A percentile compares a stretch with the other conserved stretches of the same genome.
These are phyloP conservation scores for Tolypocladium tropicale DNA, from an alignment of 2,329 filamentous ascomycete species.

Conservation along the genomic window DNA sequence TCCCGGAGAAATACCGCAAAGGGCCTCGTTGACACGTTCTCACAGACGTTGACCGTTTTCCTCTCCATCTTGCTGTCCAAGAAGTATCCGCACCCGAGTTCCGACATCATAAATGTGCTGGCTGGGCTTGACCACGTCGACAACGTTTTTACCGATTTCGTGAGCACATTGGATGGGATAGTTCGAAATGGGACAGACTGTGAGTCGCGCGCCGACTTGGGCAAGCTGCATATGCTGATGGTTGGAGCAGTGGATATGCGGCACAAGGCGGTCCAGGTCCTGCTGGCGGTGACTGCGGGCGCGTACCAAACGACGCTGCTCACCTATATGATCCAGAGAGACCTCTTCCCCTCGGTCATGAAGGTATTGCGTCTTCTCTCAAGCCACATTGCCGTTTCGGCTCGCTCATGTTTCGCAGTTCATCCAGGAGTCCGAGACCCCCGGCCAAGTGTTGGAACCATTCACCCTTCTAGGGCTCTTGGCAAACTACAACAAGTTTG, in stretches of 20 bases:
- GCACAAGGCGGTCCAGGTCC: constrained; percentile 68
- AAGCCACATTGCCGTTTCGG: neutral
- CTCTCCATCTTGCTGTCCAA: constrained; percentile 74
- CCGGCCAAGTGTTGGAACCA: constrained; percentile 56
- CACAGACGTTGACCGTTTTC: constrained; percentile 83
- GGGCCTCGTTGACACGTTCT: constrained; percentile 10
- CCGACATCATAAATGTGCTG: constrained; percentile 84
- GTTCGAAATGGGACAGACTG: constrained; percentile 66
- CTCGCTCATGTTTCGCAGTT: constrained; percentile 39
- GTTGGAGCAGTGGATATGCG: constrained; percentile 55
- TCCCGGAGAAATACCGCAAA: neutral
- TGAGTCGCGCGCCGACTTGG: constrained; percentile 30
- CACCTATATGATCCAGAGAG: constrained; percentile 89
- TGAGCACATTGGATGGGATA: constrained; percentile 68
- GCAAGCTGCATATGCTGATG: constrained; percentile 13
- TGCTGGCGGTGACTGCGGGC: constrained; percentile 79
- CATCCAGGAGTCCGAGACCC: constrained; percentile 65
- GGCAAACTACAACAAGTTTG: constrained; percentile 98
- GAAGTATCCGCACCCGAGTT: constrained; percentile 89
- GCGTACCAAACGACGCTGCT: constrained; percentile 91
- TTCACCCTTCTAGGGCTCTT: constrained; percentile 78
- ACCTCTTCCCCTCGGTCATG: constrained; percentile 89
- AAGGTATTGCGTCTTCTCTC: constrained; percentile 47
- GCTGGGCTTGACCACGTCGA: constrained; percentile 87
- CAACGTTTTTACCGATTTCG: constrained; percentile 77